Evolutionary conservation across 805 yeast genomes (phyloP).

Genomic region (Suhomyces vadensis): DNA sequence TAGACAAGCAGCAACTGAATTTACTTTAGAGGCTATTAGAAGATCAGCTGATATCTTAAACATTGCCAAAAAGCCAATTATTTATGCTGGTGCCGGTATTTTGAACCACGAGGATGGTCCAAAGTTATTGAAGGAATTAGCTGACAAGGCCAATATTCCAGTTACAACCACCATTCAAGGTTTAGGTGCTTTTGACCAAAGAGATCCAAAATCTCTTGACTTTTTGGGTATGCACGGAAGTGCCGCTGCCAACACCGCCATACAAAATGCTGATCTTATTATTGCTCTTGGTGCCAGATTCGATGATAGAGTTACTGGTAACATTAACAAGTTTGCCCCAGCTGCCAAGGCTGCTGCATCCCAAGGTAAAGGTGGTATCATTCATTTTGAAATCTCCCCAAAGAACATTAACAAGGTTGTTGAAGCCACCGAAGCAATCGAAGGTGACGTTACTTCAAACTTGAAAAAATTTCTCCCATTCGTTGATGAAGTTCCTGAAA

Average conservation of each 20-base stretch:
- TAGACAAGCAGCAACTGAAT: slow-evolving; percentile 66
- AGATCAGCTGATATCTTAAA: slow-evolving; percentile 80
- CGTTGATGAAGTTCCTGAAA: slow-evolving; percentile 59
- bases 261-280: slow-evolving; percentile 91
- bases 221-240: slow-evolving; percentile 99
- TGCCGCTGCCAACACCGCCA: slow-evolving; percentile 91
- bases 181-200: slow-evolving; percentile 92
- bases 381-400: slow-evolving; percentile 94
- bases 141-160: slow-evolving; percentile 90
- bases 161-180: slow-evolving; percentile 96
- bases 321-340: slow-evolving; percentile 87
- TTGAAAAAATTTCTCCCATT: slow-evolving; percentile 72
- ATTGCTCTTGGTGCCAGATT: slow-evolving; percentile 96
- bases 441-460: slow-evolving; percentile 90
- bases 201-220: slow-evolving; percentile 84
- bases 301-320: slow-evolving; percentile 97
- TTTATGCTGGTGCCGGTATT: slow-evolving; percentile 92
- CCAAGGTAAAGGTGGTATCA: slow-evolving; percentile 90
- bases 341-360: slow-evolving; percentile 85
- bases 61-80: slow-evolving; percentile 80
- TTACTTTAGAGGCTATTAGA: slow-evolving; percentile 69
- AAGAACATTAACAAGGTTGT: slow-evolving; percentile 98
- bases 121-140: slow-evolving; percentile 69
- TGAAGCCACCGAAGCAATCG: slow-evolving; percentile 92
- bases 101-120: slow-evolving; percentile 82